phyloP scores from a whole-genome alignment of 1,284 basidiomycete species.

The Pseudozyma sp. region DNA sequence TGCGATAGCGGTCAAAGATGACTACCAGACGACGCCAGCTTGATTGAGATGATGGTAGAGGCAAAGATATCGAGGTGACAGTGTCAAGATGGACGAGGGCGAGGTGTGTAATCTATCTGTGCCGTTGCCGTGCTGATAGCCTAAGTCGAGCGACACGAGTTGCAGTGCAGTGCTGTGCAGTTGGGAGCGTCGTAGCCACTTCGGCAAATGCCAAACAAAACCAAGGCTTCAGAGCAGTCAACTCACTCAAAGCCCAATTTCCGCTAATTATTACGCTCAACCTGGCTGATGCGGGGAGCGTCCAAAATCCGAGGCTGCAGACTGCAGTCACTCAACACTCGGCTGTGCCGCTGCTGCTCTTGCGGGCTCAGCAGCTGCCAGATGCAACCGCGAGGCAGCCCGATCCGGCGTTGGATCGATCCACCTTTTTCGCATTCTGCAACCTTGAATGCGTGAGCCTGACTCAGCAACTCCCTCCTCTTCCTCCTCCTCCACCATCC shows the following conservation, averaged over 20 bases:
- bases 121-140: neutral
- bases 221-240: constrained; percentile 2
- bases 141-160: too few relatives aligned
- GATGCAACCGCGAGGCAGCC: neutral
- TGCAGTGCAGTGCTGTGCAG: neutral
- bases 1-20: neutral
- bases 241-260: neutral
- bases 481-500: constrained; percentile 22
- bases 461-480: constrained; percentile 36
- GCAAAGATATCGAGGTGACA: neutral
- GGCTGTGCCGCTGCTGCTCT: too few relatives aligned
- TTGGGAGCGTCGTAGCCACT: neutral
- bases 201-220: neutral
- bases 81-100: neutral
- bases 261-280: too few relatives aligned
- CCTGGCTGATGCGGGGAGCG: too few relatives aligned
- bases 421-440: too few relatives aligned
- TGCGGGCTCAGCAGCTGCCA: too few relatives aligned
- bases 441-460: constrained; percentile 29
- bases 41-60: constrained; percentile 1
- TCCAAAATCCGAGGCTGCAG: too few relatives aligned
- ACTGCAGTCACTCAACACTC: too few relatives aligned
- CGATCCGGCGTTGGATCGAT: constrained; percentile 20
- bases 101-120: neutral
- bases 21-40: neutral